Conservation (phyloP, 352 stramenopile species). For the Stramenopiles sp. region DNA sequence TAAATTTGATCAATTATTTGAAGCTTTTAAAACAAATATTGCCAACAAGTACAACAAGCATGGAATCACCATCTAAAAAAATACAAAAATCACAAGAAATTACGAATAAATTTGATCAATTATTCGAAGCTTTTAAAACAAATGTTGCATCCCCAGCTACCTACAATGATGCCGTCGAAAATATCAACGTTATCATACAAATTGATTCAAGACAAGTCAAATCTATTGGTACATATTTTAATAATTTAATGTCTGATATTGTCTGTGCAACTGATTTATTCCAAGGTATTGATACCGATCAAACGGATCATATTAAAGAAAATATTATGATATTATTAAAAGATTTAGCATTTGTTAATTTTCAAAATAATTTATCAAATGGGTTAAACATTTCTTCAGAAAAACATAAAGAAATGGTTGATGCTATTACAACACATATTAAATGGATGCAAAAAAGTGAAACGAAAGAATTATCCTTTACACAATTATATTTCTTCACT, state of each 20-base stretch:
- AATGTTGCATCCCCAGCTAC: background rate
- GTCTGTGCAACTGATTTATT: background rate
- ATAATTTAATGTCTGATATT: background rate
- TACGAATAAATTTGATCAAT: background rate
- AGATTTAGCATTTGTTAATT: background rate
- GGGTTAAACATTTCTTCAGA: background rate
- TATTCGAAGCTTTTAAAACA: background rate
- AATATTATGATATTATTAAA: background rate
- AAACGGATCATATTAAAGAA: background rate
- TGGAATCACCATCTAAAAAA: too few relatives aligned
- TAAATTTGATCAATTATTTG: background rate
- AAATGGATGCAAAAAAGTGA: background rate
- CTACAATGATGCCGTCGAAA: background rate
- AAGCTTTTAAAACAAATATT: background rate
- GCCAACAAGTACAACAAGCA: too few relatives aligned
- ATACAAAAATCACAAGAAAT: background rate
- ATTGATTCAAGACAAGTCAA: background rate
- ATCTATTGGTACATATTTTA: background rate
- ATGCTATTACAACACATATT: background rate
- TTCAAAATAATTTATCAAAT: background rate
- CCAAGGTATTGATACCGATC: background rate
- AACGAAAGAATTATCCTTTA: background rate
- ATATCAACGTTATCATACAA: background rate
- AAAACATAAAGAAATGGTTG: background rate
- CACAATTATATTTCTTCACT: background rate